Base-by-base conservation (phyloP, 768 basidiomycete species). In the Auriscalpium microsporum region DNA sequence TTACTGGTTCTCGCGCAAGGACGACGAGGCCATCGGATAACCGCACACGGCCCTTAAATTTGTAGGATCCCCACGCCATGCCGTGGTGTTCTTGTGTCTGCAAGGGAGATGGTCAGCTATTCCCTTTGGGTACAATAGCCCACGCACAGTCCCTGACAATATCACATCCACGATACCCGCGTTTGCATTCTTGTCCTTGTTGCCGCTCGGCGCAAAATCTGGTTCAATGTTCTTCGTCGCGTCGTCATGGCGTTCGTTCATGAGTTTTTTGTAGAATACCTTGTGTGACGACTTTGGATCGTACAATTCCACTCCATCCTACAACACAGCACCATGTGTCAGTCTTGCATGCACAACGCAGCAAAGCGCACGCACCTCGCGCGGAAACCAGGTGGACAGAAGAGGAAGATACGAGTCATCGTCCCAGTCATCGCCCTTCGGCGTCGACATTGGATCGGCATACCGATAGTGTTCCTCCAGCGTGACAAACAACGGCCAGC, bases 1-100 rank as follows among this genome's bases (percentile, higher is more conserved):
- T 34, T 46, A 60, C 58, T 28, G n/a, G 10, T 33, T 57, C 37
- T 23, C 56, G 53, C 21, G 55, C 38, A 10, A 62, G 38, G 11
- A 60, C 56, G 3, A 62, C 56, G 13, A 60, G 59, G 13, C 61
- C 61, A 35, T 62, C 61, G 13, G 59, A 52, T 36, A 57, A 7
- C 35, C 58, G 55, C 38, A 62, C 56, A n/a, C 61, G 54, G 3
- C 61, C 61, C n/a, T 17, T 33, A 21, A 52, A 52, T n/a, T 37
- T 38, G 34, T 35, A 56, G n/a, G 45, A 47, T 21, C 57, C 56
- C 58, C 58, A 62, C 13, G 52, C 56, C 10, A 45, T 16, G 34
- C 42, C 44, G 16, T 53, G 36, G 16, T 34, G 35, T 10, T 9
- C 19, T 10, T 61, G 55, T 17, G 52, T 52, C 60, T 61, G 47